These are phyloP conservation scores for Aegilops speltoides DNA, from an alignment of 176 grass and related monocot species.

Conservation along the genomic window DNA sequence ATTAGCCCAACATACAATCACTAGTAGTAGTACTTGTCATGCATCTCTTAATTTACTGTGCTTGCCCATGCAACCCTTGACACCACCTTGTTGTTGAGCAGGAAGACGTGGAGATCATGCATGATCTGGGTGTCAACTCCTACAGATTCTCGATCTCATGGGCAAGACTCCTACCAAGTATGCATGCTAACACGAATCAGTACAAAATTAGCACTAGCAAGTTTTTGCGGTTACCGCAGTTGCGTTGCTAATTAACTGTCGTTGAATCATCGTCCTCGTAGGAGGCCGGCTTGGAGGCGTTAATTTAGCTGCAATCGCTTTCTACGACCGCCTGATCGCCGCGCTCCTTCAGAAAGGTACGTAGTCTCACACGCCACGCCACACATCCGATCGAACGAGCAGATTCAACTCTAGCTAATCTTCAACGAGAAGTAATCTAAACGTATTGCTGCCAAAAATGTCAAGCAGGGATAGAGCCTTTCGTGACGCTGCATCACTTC, in stretches of 20 bases:
- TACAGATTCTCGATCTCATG: constrained; percentile 70
- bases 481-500: constrained; percentile 69
- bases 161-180: constrained; percentile 59
- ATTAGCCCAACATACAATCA: not conserved
- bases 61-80: not conserved
- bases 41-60: not conserved
- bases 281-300: constrained; percentile 54
- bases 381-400: not conserved
- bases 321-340: constrained; percentile 60
- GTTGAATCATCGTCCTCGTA: not conserved
- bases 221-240: too few species aligned
- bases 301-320: constrained; percentile 44
- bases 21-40: not conserved
- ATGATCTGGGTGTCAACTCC: constrained; percentile 46
- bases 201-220: not conserved
- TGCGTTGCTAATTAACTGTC: not conserved
- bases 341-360: constrained; percentile 49
- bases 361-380: not conserved
- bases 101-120: constrained; percentile 50
- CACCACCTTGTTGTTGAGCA: not conserved
- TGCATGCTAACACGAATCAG: constrained; percentile 14
- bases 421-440: too few species aligned
- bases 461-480: constrained; percentile 67
- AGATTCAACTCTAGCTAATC: not conserved
- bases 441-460: not conserved